Conservation (phyloP, 2,329 filamentous ascomycete genomes). For the Botrytis deweyae region DNA sequence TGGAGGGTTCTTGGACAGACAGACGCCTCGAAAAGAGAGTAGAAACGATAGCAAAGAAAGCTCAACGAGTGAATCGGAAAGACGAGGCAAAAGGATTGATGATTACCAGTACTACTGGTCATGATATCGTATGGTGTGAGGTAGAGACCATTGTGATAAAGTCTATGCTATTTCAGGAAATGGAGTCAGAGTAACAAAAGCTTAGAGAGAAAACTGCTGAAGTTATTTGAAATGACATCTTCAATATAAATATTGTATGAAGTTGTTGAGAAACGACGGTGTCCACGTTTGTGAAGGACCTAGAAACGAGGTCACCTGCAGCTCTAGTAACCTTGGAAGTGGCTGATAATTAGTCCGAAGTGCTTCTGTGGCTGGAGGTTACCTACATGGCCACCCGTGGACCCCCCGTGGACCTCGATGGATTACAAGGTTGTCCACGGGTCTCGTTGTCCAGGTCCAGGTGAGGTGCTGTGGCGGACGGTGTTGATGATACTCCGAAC, state of each 20-base stretch:
- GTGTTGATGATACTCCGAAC: too few species aligned
- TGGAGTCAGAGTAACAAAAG: not conserved
- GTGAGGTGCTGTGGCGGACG: not conserved
- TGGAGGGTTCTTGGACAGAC: not conserved
- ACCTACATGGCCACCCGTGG: too few species aligned
- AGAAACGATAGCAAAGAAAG: not conserved
- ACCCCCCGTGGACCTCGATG: too few species aligned
- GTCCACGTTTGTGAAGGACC: not conserved
- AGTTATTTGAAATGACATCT: too few species aligned
- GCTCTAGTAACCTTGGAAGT: too few species aligned
- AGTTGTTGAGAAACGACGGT: not conserved
- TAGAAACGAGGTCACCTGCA: too few species aligned
- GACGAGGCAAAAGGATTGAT: not conserved
- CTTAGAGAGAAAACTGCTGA: not conserved
- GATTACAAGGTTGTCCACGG: too few species aligned
- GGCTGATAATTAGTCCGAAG: too few species aligned
- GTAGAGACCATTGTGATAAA: not conserved
- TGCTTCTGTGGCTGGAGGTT: too few species aligned
- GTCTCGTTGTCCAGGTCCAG: too few species aligned
- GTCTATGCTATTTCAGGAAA: not conserved
- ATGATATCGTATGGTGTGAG: not conserved
- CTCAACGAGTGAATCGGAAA: not conserved
- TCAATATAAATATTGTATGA: not conserved
- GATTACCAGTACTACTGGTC: not conserved
- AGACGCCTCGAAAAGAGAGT: accelerated